Conservation (phyloP, 2,329 filamentous ascomycete genomes). For the Botryosphaeria dothidea region DNA sequence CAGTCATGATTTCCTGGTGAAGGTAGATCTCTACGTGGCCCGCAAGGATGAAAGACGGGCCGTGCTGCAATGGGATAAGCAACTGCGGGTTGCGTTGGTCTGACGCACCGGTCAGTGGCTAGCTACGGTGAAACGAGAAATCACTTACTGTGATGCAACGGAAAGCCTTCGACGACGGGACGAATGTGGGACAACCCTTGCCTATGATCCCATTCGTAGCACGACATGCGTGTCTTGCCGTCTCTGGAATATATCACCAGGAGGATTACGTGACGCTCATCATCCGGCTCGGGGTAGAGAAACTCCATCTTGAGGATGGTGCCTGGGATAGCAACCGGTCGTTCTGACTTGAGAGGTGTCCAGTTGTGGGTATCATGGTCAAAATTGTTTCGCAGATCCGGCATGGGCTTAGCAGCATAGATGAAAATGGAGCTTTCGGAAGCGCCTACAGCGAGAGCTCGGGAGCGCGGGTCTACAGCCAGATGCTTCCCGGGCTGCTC, state of each 20-base stretch:
- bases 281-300: constrained; percentile 67
- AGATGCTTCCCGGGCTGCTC: constrained; percentile 65
- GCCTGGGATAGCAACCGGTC: constrained; percentile 57
- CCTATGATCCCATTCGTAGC: constrained; percentile 54
- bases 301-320: constrained; percentile 88
- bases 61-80: constrained; percentile 42
- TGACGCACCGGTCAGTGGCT: constrained; percentile 19
- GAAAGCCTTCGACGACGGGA: constrained; percentile 10
- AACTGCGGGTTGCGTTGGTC: constrained; percentile 38
- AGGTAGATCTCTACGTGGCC: constrained; percentile 37
- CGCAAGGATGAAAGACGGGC: constrained; percentile 44
- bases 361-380: constrained; percentile 44
- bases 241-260: constrained; percentile 59
- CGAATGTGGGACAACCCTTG: constrained; percentile 38
- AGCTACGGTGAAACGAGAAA: constrained; percentile 13
- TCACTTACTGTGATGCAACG: constrained; percentile 5
- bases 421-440: constrained; percentile 70
- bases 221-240: constrained; percentile 48
- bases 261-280: constrained; percentile 73
- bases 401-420: constrained; percentile 65
- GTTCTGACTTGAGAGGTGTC: constrained; percentile 61
- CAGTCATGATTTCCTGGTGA: constrained; percentile 44
- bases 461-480: constrained; percentile 72
- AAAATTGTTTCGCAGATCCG: constrained; percentile 55
- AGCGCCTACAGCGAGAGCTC: constrained; percentile 67